Percentiles rank a stretch among this genome's conserved stretches.
Evolutionary conservation across 2,329 filamentous ascomycete species (phyloP).

Genomic region (Ophiobolus disseminans): DNA sequence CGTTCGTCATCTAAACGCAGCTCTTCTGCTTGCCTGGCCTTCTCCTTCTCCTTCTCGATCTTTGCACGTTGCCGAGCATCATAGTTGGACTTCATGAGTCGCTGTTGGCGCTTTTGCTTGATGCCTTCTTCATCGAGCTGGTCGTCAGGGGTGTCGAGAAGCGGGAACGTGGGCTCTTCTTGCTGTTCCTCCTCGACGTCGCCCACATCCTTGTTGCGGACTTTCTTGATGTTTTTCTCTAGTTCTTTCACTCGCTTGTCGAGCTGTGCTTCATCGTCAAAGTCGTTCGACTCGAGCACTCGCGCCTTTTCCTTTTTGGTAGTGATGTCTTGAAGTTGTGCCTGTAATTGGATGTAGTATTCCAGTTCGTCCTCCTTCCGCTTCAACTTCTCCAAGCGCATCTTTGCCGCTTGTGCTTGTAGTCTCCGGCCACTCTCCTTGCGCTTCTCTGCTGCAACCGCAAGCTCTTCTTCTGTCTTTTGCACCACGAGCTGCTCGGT

Average conservation of each 20-base stretch:
- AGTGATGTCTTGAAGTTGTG: conserved; percentile 70
- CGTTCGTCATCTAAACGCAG: conserved; percentile 83
- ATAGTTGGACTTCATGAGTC: conserved; percentile 91
- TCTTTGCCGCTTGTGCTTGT: conserved; percentile 96
- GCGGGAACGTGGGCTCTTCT: conserved; percentile 82
- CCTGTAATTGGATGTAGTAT: conserved; percentile 86
- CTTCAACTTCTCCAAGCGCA: conserved; percentile 93
- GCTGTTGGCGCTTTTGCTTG: conserved; percentile 92
- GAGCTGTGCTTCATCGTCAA: conserved; percentile 87
- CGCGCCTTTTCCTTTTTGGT: conserved; percentile 87
- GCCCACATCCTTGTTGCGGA: conserved; percentile 91
- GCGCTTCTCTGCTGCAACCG: conserved; percentile 87
- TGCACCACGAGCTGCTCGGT: conserved; percentile 89
- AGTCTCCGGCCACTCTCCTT: conserved; percentile 91
- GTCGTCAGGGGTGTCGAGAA: conserved; percentile 89
- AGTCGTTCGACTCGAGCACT: conserved; percentile 85
- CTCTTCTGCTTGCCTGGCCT: conserved; percentile 81
- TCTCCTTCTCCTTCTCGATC: conserved; percentile 92
- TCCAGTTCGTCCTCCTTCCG: conserved; percentile 95
- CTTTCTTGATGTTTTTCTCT: conserved; percentile 87
- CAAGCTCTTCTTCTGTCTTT: conserved; percentile 94
- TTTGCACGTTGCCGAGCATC: conserved; percentile 94
- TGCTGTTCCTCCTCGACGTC: conserved; percentile 77
- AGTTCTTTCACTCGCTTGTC: conserved; percentile 87
- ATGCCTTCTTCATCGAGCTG: conserved; percentile 89